Percentiles rank a stretch among this genome's conserved stretches.
phyloP scores from a whole-genome alignment of 1,284 basidiomycete genomes.

The Spongiforma sp. region DNA sequence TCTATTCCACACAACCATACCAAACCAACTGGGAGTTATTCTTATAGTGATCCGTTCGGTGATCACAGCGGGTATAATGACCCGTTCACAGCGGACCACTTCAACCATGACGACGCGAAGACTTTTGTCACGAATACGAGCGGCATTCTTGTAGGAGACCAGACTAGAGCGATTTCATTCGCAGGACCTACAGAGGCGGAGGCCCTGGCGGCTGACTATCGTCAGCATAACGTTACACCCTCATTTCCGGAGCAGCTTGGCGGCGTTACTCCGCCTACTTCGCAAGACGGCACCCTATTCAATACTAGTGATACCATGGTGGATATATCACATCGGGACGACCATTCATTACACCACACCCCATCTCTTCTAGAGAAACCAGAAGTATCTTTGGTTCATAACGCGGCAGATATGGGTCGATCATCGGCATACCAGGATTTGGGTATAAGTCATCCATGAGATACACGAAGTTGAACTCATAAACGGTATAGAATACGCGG shows the following conservation, averaged over 20 bases:
- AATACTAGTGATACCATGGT: conserved; percentile 8
- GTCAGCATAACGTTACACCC: conserved; percentile 22
- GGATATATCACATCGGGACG: conserved; percentile 32
- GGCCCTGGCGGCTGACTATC: conserved; percentile 33
- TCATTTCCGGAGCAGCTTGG: conserved; percentile 7
- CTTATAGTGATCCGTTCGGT: conserved; percentile 34
- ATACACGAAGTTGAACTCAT: neutral
- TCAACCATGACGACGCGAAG: conserved; percentile 23
- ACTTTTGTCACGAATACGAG: conserved; percentile 30
- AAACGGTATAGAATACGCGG: conserved; percentile 57
- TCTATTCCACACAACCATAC: conserved; percentile 12
- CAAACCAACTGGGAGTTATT: conserved; percentile 11
- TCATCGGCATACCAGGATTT: conserved; percentile 55
- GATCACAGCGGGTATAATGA: conserved; percentile 27
- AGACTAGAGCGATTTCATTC: conserved; percentile 2
- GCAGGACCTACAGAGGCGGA: conserved; percentile 30
- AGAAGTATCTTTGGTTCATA: conserved; percentile 48
- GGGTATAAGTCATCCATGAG: conserved; percentile 43
- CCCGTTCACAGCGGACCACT: conserved; percentile 23
- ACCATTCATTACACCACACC: conserved; percentile 24
- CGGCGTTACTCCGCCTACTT: conserved; percentile 22
- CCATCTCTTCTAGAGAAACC: conserved; percentile 40
- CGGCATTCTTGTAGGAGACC: conserved; percentile 17
- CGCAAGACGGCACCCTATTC: conserved; percentile 5
- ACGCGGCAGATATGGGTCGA: conserved; percentile 47